Percentiles rank a stretch among this genome's conserved stretches.
These are phyloP conservation scores for Theobroma grandiflorum DNA, from an alignment of 441 rosid genomes.

Conservation along the genomic window DNA sequence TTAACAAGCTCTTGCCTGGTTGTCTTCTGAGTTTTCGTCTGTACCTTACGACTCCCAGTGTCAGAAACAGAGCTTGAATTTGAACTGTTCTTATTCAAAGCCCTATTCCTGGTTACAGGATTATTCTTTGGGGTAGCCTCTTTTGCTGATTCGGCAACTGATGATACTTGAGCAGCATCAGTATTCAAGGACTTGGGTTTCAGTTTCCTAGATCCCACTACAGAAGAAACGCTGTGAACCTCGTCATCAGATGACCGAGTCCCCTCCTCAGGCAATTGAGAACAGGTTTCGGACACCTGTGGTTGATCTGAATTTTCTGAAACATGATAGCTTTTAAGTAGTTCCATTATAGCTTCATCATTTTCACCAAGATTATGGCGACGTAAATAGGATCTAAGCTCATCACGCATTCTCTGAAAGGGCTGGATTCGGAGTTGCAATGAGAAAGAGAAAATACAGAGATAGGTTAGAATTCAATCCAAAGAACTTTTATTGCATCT, in stretches of 20 bases:
- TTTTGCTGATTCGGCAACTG: constrained; percentile 43
- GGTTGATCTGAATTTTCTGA: constrained; percentile 55
- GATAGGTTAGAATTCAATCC: neutral
- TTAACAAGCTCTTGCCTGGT: constrained; percentile 52
- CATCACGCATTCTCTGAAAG: constrained; percentile 69
- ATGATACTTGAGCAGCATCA: constrained; percentile 43
- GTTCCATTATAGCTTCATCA: constrained; percentile 58
- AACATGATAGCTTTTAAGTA: constrained; percentile 62
- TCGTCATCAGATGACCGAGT: constrained; percentile 71
- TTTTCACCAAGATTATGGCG: constrained; percentile 64
- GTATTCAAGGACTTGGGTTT: constrained; percentile 63
- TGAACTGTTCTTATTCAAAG: constrained; percentile 44
- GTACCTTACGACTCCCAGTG: constrained; percentile 42
- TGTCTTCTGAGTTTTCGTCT: constrained; percentile 62
- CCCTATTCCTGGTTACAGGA: constrained; percentile 46
- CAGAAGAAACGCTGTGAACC: constrained; percentile 54
- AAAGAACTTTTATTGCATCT: neutral
- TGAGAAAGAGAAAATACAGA: neutral
- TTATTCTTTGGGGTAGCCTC: constrained; percentile 46
- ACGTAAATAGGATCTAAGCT: constrained; percentile 70
- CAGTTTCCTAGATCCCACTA: constrained; percentile 50
- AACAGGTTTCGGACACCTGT: constrained; percentile 62
- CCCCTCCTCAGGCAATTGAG: constrained; percentile 68
- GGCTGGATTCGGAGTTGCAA: constrained; percentile 46
- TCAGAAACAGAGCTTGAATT: constrained; percentile 53